Evolutionary conservation across 441 rosid genomes (phyloP), one percentile per base, ranked within the genome.

Genomic region (Populus tomentosa): DNA sequence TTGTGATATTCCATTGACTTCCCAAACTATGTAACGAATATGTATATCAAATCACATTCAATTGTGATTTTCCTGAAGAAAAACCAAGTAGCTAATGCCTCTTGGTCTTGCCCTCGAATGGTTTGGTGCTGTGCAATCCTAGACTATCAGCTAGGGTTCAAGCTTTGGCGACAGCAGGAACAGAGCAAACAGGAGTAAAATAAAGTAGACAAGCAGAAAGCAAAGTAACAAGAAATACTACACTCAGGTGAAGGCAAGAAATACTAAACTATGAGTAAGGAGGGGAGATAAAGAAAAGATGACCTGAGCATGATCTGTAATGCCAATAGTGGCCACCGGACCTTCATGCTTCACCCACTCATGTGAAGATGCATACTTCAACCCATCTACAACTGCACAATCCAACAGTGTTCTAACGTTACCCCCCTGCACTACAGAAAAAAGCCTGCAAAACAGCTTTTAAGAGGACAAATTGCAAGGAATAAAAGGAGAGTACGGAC

Each of bases 231-330:
- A 46, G 1, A 46, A 35, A 5, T 42, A 14, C 56, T 46, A 46
- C 14, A 46, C 56, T 14, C 56, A 4, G 42, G 56, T 46, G 56
- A 46, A 46, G 56, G 56, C 18, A 46, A 46, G 20, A 46, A 46
- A 14, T 14, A 13, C 56, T 4, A 46, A 46, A 46, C 20, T 14
- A 14, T 14, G 56, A 14, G 56, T 4, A 1, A 13, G 56, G 4
- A 28, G 30, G 36, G 8, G 13, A 21, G 46, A 28, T 8, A 30
- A 64, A 40, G n/a, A 10, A 59, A 30, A 13, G 77, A n/a, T 50
- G 75, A 95, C 97, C 98, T 94, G 98, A 76, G 99, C 98, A 85
- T 96, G 98, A 82, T 88, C 94, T 75, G 93, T 94, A 86, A 96
- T 92, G 83, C 99, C 98, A 82, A 96, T 77, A 16, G 90, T 87